Evolutionary conservation across 495 filamentous ascomycete genomes (phyloP).

Genomic region (Xylaria castorea): DNA sequence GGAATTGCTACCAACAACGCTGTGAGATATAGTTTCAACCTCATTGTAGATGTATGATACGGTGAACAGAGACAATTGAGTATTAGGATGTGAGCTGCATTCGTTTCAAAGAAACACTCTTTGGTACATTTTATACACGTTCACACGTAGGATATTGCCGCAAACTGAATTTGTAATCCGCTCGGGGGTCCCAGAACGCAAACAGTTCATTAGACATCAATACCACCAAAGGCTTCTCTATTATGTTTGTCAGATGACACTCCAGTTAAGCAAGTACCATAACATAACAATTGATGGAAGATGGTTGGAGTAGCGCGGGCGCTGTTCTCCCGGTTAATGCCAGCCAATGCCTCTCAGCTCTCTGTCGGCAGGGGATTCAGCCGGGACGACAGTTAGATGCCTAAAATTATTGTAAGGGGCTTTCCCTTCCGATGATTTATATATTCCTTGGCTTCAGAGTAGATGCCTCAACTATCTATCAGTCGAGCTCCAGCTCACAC

Average conservation of each 20-base stretch:
- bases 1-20: conserved; percentile 2
- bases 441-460: background rate
- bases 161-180: background rate
- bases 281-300: background rate
- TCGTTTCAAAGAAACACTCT: background rate
- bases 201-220: background rate
- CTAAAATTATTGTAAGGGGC: background rate
- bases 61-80: background rate
- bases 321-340: background rate
- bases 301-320: background rate
- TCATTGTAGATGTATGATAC: background rate
- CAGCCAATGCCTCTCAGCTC: background rate
- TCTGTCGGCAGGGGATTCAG: background rate
- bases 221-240: background rate
- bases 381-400: background rate
- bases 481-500: background rate
- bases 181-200: background rate
- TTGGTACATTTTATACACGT: background rate
- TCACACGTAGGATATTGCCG: background rate
- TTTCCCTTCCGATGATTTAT: background rate
- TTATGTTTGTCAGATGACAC: background rate
- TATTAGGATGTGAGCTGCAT: background rate
- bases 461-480: background rate
- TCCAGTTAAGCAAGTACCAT: background rate
- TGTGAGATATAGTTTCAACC: background rate